Conservation (phyloP, 164 flowering plant genomes). For the Berberis thunbergii region DNA sequence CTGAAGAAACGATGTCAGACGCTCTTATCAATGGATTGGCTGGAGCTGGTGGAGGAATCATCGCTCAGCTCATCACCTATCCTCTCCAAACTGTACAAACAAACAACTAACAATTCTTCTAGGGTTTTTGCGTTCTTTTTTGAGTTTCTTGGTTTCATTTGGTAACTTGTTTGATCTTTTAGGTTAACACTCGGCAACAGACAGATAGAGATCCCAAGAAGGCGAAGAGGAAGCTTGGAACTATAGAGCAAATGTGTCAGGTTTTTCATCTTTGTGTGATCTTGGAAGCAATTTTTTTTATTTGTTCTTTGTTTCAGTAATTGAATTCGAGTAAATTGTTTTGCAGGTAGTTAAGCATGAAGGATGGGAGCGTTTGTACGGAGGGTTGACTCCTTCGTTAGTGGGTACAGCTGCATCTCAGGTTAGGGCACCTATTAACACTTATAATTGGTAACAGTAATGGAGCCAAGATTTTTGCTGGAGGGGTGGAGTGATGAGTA, state of each 20-base stretch:
- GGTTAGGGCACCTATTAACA: conserved; percentile 29
- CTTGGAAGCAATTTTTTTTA: background rate
- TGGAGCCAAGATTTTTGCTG: too few species aligned
- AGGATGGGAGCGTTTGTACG: conserved; percentile 81
- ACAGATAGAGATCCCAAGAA: conserved; percentile 69
- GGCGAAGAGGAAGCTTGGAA: conserved; percentile 43
- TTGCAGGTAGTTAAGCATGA: conserved; percentile 74
- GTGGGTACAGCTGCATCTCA: conserved; percentile 92
- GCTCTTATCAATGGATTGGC: conserved; percentile 93
- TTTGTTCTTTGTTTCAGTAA: background rate
- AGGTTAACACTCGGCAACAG: conserved; percentile 95
- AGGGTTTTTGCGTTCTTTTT: background rate
- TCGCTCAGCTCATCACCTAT: conserved; percentile 89
- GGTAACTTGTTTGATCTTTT: background rate
- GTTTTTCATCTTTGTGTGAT: conserved; percentile 18
- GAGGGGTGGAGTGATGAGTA: too few species aligned
- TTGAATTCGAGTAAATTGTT: background rate
- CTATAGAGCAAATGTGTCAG: conserved; percentile 73
- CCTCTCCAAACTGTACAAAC: conserved; percentile 77
- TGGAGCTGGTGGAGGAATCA: conserved; percentile 97
- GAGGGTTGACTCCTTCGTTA: conserved; percentile 79
- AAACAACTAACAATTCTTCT: background rate
- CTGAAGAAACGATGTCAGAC: conserved; percentile 51
- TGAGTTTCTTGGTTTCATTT: background rate
- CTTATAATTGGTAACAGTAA: too few species aligned